Evolutionary conservation across 305 asterid genomes (phyloP).

Genomic region (Fraxinus nigra): DNA sequence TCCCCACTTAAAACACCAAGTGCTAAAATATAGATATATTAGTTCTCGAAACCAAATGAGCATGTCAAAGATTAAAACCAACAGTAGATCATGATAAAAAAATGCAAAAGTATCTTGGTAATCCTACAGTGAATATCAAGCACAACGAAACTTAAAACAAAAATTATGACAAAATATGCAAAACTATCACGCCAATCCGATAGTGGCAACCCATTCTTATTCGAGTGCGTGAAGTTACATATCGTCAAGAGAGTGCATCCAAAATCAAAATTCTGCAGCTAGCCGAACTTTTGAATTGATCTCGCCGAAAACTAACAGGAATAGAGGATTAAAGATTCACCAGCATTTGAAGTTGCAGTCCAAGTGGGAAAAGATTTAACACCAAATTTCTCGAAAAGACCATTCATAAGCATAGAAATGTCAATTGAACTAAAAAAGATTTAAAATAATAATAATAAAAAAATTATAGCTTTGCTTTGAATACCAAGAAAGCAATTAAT

Average conservation of each 20-base stretch:
- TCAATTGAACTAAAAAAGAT: neutral
- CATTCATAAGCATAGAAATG: neutral
- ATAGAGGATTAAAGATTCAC: neutral
- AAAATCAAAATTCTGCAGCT: neutral
- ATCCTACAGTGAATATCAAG: neutral
- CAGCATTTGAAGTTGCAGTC: neutral
- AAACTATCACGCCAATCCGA: neutral
- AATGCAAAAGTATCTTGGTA: neutral
- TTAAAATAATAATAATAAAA: neutral
- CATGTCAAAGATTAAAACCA: neutral
- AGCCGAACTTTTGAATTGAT: neutral
- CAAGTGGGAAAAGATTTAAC: neutral
- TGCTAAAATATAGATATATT: neutral
- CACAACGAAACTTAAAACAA: neutral
- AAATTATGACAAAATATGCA: neutral
- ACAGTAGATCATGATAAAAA: neutral
- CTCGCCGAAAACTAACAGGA: neutral
- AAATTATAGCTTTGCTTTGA: neutral
- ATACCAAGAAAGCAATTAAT: neutral
- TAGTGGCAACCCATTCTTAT: neutral
- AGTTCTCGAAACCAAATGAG: neutral
- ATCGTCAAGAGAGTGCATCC: neutral
- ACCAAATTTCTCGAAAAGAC: neutral
- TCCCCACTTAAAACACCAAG: neutral
- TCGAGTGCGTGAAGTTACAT: neutral